These are phyloP conservation scores for Candida dubliniensis DNA, from an alignment of 1,139 yeast species.

Conservation along the genomic window DNA sequence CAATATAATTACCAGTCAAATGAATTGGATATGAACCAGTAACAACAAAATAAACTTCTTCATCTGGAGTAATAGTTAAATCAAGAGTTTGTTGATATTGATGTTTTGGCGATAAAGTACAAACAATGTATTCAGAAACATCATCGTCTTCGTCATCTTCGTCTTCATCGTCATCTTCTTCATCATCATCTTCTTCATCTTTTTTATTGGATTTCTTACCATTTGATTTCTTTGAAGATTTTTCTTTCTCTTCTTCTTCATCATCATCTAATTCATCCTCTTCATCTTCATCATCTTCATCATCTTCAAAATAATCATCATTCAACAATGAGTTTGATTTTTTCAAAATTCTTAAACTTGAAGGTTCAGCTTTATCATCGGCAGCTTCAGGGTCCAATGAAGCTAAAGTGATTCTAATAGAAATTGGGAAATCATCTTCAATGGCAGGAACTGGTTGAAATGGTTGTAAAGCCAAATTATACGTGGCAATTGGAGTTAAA, in stretches of 20 bases:
- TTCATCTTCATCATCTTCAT: slow-evolving; percentile 50
- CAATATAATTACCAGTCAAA: slow-evolving; percentile 91
- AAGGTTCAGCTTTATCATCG: slow-evolving; percentile 80
- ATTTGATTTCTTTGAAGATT: slow-evolving; percentile 5
- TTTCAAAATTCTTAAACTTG: slow-evolving; percentile 87
- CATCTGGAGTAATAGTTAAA: slow-evolving; percentile 87
- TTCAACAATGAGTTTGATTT: slow-evolving; percentile 55
- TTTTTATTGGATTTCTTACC: slow-evolving; percentile 33
- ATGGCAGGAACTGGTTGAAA: slow-evolving; percentile 85
- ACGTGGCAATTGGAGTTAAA: slow-evolving; percentile 81
- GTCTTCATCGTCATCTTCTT: slow-evolving; percentile 61
- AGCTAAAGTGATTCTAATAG: slow-evolving; percentile 90
- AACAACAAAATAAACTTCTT: slow-evolving; percentile 90
- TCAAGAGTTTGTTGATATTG: slow-evolving; percentile 91
- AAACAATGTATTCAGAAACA: slow-evolving; percentile 74
- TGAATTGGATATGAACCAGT: slow-evolving; percentile 95
- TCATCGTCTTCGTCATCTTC: slow-evolving; percentile 54
- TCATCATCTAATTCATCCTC: slow-evolving; percentile 54
- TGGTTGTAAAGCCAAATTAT: slow-evolving; percentile 81
- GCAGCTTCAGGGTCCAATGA: slow-evolving; percentile 87
- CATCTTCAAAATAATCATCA: slow-evolving; percentile 43
- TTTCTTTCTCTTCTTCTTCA: slow-evolving; percentile 42
- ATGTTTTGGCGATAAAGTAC: slow-evolving; percentile 84
- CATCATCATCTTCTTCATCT: slow-evolving; percentile 52
- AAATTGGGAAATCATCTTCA: slow-evolving; percentile 81